phyloP scores from a whole-genome alignment of 1,284 basidiomycete genomes.

The Termitomyces sp. region DNA sequence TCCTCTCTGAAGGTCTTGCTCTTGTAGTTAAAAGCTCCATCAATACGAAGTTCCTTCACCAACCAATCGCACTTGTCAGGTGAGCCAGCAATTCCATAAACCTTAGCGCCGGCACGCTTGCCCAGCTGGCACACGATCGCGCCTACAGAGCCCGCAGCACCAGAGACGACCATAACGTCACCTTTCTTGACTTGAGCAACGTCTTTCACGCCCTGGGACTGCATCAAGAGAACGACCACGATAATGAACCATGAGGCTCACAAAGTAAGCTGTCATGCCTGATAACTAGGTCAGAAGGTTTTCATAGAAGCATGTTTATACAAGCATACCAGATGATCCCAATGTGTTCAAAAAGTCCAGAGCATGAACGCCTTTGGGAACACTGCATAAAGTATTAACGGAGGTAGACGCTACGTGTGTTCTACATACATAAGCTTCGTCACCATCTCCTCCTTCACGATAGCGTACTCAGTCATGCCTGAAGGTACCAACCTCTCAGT shows the following conservation, averaged over 20 bases:
- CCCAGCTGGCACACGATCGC: slow-evolving; percentile 74
- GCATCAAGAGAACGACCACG: not conserved
- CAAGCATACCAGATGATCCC: slow-evolving; percentile 57
- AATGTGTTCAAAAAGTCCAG: slow-evolving; percentile 78
- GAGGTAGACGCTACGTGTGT: not conserved
- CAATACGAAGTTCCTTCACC: slow-evolving; percentile 74
- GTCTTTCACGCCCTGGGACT: slow-evolving; percentile 69
- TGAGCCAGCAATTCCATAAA: slow-evolving; percentile 75
- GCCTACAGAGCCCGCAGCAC: slow-evolving; percentile 86
- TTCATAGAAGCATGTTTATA: not conserved
- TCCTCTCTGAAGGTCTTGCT: slow-evolving; percentile 64
- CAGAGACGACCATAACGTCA: slow-evolving; percentile 81
- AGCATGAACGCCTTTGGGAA: slow-evolving; percentile 49
- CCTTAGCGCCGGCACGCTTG: slow-evolving; percentile 68
- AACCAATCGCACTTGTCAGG: slow-evolving; percentile 83
- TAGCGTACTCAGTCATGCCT: slow-evolving; percentile 80
- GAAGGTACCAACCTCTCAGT: not conserved
- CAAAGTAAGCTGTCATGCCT: slow-evolving; percentile 82
- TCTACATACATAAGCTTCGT: slow-evolving; percentile 48
- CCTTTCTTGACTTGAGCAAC: slow-evolving; percentile 76
- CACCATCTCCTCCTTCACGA: slow-evolving; percentile 52
- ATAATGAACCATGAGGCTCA: slow-evolving; percentile 26
- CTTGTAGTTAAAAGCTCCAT: slow-evolving; percentile 87
- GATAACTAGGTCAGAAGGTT: not conserved
- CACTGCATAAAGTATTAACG: slow-evolving; percentile 30